These are phyloP conservation scores for Trypethelium eluteriae DNA, from an alignment of 495 filamentous ascomycete species.

Conservation along the genomic window DNA sequence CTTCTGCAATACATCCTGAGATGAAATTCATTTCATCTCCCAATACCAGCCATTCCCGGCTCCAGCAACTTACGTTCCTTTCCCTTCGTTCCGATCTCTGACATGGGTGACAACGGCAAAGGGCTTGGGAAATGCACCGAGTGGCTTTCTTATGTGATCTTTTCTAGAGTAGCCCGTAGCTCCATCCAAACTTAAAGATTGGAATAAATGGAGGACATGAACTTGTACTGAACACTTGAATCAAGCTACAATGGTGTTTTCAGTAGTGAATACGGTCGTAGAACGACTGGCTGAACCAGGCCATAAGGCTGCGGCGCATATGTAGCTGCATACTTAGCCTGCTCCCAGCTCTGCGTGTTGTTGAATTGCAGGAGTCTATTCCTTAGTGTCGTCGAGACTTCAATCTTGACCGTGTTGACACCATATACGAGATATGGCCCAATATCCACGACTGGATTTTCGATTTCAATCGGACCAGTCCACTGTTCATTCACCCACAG, in stretches of 20 bases:
- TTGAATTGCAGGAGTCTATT: slow-evolving; percentile 6
- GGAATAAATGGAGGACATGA: too few species aligned
- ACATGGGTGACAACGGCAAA: too few species aligned
- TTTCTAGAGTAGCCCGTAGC: too few species aligned
- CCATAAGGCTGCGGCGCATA: background rate
- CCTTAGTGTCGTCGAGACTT: slow-evolving; percentile 3
- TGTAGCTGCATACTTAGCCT: slow-evolving; percentile 5
- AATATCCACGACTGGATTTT: slow-evolving; percentile 8
- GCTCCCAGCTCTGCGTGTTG: slow-evolving; percentile 7
- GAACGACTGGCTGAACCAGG: background rate
- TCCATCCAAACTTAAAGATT: too few species aligned
- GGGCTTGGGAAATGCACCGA: too few species aligned
- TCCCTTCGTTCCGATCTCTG: too few species aligned
- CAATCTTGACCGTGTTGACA: background rate
- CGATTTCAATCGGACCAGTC: background rate
- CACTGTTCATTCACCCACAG: background rate
- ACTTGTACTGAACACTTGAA: background rate
- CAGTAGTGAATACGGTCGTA: background rate
- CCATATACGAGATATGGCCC: background rate
- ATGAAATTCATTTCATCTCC: too few species aligned
- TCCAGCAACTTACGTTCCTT: too few species aligned
- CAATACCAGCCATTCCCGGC: too few species aligned
- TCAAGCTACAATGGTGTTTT: background rate
- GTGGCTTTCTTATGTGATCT: too few species aligned
- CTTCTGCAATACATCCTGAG: too few species aligned